These are phyloP conservation scores for Phytophthora sansomeana DNA, from an alignment of 352 stramenopile genomes.

Conservation along the genomic window DNA sequence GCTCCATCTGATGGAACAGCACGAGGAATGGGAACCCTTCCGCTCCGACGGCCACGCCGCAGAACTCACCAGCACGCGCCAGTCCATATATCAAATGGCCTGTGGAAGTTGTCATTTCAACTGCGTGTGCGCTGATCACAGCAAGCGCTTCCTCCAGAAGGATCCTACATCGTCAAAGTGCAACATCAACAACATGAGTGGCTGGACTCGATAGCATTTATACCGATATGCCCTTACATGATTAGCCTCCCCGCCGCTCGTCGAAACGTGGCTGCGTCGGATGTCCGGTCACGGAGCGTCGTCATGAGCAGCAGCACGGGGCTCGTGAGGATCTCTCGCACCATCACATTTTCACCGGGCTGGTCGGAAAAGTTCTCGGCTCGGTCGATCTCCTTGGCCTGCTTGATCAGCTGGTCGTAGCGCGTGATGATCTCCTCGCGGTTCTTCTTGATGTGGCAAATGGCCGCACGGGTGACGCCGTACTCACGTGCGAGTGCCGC, in stretches of 20 bases:
- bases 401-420: conserved; percentile 60
- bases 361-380: conserved; percentile 43
- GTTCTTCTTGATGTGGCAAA: conserved; percentile 87
- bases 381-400: conserved; percentile 52
- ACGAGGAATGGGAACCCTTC: conserved; percentile 52
- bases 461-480: conserved; percentile 69
- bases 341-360: conserved; percentile 30
- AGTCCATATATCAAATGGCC: conserved; percentile 38
- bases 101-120: conserved; percentile 38
- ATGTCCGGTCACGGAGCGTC: conserved; percentile 47
- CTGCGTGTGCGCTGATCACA: conserved; percentile 24
- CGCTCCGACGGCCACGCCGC: conserved; percentile 47
- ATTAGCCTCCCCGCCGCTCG: conserved; percentile 49
- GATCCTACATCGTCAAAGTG: conserved; percentile 29
- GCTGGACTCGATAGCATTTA: neutral
- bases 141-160: conserved; percentile 64
- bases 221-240: conserved; percentile 36
- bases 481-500: conserved; percentile 64
- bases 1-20: conserved; percentile 60
- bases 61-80: conserved; percentile 31
- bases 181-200: neutral
- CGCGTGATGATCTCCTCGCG: conserved; percentile 63
- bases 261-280: conserved; percentile 35
- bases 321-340: conserved; percentile 49
- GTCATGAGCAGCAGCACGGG: conserved; percentile 58